Conservation (phyloP, 2,329 filamentous ascomycete species). For the Phyllosticta citrichinensis region DNA sequence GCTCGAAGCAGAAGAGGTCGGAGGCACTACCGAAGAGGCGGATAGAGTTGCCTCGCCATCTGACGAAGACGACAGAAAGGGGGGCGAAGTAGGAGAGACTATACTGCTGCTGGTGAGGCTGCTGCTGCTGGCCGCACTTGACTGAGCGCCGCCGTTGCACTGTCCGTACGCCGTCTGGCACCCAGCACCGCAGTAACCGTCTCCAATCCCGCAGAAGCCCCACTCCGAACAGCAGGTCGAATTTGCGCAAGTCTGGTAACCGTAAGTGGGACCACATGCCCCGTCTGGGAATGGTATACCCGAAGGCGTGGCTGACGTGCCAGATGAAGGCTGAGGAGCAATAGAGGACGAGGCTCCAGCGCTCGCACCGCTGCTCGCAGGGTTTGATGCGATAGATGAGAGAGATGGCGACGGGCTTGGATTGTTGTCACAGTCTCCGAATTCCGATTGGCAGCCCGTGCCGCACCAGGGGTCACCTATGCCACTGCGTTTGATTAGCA, state of each 20-base stretch:
- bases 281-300: not conserved
- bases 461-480: not conserved
- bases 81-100: not conserved
- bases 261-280: not conserved
- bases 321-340: too few relatives aligned
- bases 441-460: not conserved
- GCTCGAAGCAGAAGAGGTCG: not conserved
- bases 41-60: not conserved
- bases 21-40: not conserved
- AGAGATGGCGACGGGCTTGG: not conserved
- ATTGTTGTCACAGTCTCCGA: not conserved
- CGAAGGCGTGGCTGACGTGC: not conserved
- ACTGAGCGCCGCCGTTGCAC: not conserved
- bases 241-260: not conserved
- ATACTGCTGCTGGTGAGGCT: not conserved
- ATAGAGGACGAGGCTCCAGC: not conserved
- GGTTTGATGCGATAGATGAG: not conserved
- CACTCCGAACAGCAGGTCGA: not conserved
- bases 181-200: not conserved
- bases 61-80: not conserved
- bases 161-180: not conserved
- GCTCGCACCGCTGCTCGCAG: not conserved
- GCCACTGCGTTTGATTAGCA: not conserved
- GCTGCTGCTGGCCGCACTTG: not conserved
- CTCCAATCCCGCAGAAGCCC: not conserved